phyloP scores from a whole-genome alignment of 2,329 filamentous ascomycete genomes.

The Microcyclosporella mali region DNA sequence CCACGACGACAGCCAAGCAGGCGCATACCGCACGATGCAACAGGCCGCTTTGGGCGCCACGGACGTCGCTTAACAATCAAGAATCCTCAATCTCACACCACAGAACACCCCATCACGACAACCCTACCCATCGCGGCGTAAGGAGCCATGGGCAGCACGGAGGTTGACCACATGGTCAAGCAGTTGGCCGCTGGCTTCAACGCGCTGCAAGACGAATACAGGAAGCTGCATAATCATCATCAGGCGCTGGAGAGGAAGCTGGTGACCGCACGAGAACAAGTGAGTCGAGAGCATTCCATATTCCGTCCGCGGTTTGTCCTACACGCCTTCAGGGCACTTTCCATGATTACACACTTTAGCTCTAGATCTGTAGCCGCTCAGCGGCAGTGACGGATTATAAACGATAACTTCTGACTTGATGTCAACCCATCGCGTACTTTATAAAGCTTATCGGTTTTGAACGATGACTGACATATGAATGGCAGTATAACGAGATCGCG shows the following conservation, averaged over 20 bases:
- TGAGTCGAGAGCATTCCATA: constrained; percentile 26
- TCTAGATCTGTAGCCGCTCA: constrained; percentile 47
- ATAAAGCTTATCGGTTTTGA: background rate
- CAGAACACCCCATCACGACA: background rate
- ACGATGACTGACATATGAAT: constrained; percentile 11
- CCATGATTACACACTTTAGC: constrained; percentile 40
- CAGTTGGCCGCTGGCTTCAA: constrained; percentile 42
- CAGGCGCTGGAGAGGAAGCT: constrained; percentile 43
- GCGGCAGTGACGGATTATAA: constrained; percentile 43
- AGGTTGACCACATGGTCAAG: constrained; percentile 30
- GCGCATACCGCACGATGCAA: too few species aligned
- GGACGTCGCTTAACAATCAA: constrained; percentile 1
- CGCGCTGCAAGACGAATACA: constrained; percentile 43
- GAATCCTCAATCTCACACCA: background rate
- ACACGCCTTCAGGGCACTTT: too few species aligned
- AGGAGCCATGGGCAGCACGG: constrained; percentile 10
- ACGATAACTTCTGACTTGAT: constrained; percentile 36
- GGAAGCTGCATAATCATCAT: constrained; percentile 40
- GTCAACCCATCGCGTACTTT: background rate
- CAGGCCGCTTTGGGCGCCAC: too few species aligned
- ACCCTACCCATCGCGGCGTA: background rate
- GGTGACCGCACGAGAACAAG: constrained; percentile 45
- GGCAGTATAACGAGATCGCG: constrained; percentile 31
- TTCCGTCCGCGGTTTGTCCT: background rate
- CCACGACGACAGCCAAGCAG: background rate